These are phyloP conservation scores for Oryza australiensis DNA, from an alignment of 176 grass and related monocot species.

Conservation along the genomic window DNA sequence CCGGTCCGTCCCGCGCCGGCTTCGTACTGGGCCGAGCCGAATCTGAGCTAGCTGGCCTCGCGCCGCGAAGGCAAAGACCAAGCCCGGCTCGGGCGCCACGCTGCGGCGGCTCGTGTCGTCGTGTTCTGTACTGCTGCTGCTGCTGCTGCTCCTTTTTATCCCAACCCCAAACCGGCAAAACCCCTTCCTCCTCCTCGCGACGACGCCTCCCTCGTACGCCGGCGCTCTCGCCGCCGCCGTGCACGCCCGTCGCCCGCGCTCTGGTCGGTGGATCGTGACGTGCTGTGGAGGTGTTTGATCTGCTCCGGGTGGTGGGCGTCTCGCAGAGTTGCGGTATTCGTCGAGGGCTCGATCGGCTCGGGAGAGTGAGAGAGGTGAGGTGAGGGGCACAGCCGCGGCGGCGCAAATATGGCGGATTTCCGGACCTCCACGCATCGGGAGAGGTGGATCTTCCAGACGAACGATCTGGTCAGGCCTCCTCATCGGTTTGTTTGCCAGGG, in stretches of 20 bases:
- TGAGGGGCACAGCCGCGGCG: slow-evolving; percentile 1
- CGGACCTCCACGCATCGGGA: slow-evolving; percentile 78
- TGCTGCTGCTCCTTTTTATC: neutral
- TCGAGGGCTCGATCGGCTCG: slow-evolving; percentile 24
- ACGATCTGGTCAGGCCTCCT: slow-evolving; percentile 60
- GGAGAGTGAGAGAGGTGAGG: neutral
- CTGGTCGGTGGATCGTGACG: neutral
- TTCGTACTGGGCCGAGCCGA: no score
- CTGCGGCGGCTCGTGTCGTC: neutral
- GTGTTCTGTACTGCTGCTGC: neutral
- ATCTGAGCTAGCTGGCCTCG: neutral
- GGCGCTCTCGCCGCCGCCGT: slow-evolving; percentile 16
- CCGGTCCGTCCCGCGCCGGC: no score
- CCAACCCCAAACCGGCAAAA: neutral
- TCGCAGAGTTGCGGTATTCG: slow-evolving; percentile 2
- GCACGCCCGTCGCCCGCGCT: neutral
- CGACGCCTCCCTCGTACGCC: neutral
- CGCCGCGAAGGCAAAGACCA: neutral
- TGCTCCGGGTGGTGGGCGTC: neutral
- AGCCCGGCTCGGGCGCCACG: neutral
- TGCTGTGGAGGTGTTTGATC: neutral
- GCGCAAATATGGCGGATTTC: slow-evolving; percentile 70
- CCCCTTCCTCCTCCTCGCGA: neutral
- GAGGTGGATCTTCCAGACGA: slow-evolving; percentile 83
- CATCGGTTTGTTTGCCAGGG: neutral